Conservation (phyloP, 345 rosid genomes). For the Hirschfeldia incana region DNA sequence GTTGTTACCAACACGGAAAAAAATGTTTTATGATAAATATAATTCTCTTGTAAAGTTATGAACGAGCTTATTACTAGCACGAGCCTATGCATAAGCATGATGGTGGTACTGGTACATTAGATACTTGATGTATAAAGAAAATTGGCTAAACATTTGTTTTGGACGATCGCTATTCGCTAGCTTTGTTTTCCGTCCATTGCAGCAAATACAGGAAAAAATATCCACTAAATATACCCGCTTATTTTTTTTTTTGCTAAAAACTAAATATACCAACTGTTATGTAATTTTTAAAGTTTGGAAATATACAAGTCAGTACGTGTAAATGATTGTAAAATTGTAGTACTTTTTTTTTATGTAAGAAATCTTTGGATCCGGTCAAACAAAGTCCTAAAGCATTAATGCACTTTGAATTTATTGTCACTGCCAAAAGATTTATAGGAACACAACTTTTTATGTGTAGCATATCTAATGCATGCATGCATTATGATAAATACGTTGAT, state of each 20-base stretch:
- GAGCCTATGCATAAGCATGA: background rate
- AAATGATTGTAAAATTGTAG: background rate
- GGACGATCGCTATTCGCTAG: slow-evolving; percentile 6
- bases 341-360: background rate
- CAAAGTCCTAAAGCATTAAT: slow-evolving; percentile 26
- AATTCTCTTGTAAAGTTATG: too few relatives aligned
- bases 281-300: slow-evolving; percentile 1
- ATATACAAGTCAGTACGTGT: background rate
- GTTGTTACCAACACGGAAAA: too few relatives aligned
- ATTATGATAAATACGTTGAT: background rate
- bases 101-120: background rate
- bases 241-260: background rate
- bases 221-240: background rate
- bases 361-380: slow-evolving; percentile 38
- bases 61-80: background rate
- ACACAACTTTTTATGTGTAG: background rate
- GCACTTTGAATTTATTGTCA: slow-evolving; percentile 21
- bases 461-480: slow-evolving; percentile 16
- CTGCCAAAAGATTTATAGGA: slow-evolving; percentile 20
- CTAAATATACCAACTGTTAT: background rate
- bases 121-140: background rate
- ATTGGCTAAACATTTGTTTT: slow-evolving; percentile 12
- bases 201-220: background rate
- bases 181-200: background rate
- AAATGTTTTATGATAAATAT: too few relatives aligned